Evolutionary conservation across 1,284 basidiomycete species (phyloP), one percentile per base, ranked within the genome.

Genomic region (Sutorius eximius): DNA sequence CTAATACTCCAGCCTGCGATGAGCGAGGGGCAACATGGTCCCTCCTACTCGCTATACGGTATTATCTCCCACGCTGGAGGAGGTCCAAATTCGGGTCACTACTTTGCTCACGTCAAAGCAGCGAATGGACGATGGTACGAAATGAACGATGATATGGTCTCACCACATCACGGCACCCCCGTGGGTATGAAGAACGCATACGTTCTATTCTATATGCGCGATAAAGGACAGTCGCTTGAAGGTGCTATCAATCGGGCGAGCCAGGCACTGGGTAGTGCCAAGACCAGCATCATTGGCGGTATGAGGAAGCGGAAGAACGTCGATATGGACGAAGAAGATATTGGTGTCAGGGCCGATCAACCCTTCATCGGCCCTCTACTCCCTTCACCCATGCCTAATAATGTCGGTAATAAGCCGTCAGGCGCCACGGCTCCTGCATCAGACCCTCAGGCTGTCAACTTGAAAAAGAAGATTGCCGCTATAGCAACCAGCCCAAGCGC

Each of bases 61-160:
- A 85, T 98, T 53, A 93, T 98, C 52, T 94, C 88, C 60, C 97
- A 99, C 71, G 91, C 90, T 22, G 97, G 97, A 48, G 81, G 85
- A 45, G 93, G 95, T 3, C 93, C 95, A 13, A 93, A 97, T 68
- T 96, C 92, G 3, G 97, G 97, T 0, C 97, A 99, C 71, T 99
- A 99, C 73, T 95, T 88, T 59, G 89, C 96, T 7, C 88, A 87
- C 63, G 87, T 98, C 64, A 91, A 86, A 67, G 81, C 83, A 44
- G 81, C 80, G 20, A 77, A 82, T 34, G 89, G 87, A 3, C 76
- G 75, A 52, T 98, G 95, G 95, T 89, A 83, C 71, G 85, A 93
- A 73, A 95, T 95, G 86, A 97, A 99, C 74, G 97, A 99, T 73
- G 93, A 95, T 38, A 77, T 78, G 40, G 88, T 95, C 37, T 78